Base-by-base conservation (phyloP, 192 early-diverging fungal species). In the Phlyctochytrium bullatum region DNA sequence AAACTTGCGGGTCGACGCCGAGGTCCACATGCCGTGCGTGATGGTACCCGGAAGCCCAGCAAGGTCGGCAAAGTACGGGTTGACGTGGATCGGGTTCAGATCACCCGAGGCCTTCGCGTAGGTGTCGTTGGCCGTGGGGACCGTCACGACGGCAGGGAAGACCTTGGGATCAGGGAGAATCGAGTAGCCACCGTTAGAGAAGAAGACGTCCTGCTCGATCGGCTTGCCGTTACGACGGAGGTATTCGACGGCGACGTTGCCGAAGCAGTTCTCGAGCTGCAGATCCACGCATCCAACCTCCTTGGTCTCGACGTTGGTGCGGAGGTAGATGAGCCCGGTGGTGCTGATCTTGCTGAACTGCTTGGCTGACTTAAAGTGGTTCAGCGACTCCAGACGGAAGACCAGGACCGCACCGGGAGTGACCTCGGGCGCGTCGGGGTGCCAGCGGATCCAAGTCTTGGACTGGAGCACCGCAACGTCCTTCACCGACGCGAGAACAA, bases 11-110 rank as follows among this genome's bases (percentile, higher is more conserved):
- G 93, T 92, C 20, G 92, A 88, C 3, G 95, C 95, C 67, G 86
- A 88, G 54, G 93, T 97, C 93, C 93, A 97, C 95, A 97, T 97
- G 59, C 95, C 95, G 79, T 97, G 95, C 32, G 93, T 94, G 67
- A 97, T 97, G 32, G 93, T 93, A 59, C 91, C 93, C 29, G 95
- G 93, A 52, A 97, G 87, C 57, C 87, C 82, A 30, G 93, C 93
- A 28, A 93, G 77, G 68, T 92, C 90, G 71, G 93, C 90, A 86
- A 97, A 95, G 88, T 92, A 95, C 57, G 89, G 86, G 85, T 94
- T 94, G 66, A 92, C 91, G 83, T 97, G 95, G 76, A 97, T 97
- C 52, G 95, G 95, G 76, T 97, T 97, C 82, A 89, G 88, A 73
- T 97, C 95, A 62, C 89, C 90, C 16, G 93, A 94, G 28, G 89